Evolutionary conservation across 192 early-diverging fungal species (phyloP).

Genomic region (Irineochytrium annulatum): DNA sequence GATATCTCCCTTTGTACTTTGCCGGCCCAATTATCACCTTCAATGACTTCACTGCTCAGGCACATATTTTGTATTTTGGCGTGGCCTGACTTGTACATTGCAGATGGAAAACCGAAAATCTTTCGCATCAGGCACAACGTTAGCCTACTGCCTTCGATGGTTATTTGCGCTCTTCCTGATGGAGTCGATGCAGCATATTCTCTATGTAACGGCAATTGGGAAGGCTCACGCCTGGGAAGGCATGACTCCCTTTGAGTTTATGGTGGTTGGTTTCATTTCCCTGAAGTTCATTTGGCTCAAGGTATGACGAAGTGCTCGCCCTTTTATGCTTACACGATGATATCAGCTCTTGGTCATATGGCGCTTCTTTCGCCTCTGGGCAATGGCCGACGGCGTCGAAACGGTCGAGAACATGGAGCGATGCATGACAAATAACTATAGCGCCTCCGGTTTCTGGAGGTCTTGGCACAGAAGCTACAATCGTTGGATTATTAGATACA

Average conservation of each 20-base stretch:
- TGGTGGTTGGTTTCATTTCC: conserved; percentile 84
- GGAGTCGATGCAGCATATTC: conserved; percentile 83
- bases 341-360: conserved; percentile 90
- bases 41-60: conserved; percentile 86
- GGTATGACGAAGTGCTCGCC: conserved; percentile 21
- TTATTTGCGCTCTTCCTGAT: conserved; percentile 62
- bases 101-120: not conserved
- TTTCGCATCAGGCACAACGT: conserved; percentile 1
- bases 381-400: conserved; percentile 83
- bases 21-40: conserved; percentile 94
- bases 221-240: conserved; percentile 81
- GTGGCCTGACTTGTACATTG: too few relatives aligned
- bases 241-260: conserved; percentile 75
- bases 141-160: conserved; percentile 68
- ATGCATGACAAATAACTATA: conserved; percentile 96
- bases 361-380: conserved; percentile 97
- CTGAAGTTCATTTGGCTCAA: conserved; percentile 93
- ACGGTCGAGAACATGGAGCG: conserved; percentile 93
- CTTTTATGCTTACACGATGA: not conserved
- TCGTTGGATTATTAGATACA: conserved; percentile 70
- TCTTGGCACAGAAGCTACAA: conserved; percentile 96
- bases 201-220: conserved; percentile 89
- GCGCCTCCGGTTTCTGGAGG: conserved; percentile 88
- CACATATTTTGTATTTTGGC: too few relatives aligned
- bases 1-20: conserved; percentile 91